A percentile compares a stretch with the other conserved stretches of the same genome.
Conservation (phyloP, 371 early-diverging fungal species). For the Chytridium lagenaria region DNA sequence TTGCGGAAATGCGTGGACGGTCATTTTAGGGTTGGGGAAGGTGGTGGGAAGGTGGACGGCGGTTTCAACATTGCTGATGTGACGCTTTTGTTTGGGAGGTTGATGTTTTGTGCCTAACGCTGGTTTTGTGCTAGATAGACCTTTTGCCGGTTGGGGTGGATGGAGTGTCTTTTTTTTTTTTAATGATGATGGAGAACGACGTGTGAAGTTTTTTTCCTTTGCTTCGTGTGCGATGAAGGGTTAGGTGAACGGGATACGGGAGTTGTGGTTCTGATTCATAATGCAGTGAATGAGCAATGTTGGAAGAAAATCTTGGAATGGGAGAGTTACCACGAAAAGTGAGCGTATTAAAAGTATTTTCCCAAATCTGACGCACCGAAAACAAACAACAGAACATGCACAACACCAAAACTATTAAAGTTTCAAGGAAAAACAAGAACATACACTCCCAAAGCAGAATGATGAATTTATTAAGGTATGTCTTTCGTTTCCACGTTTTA, state of each 20-base stretch:
- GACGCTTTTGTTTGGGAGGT: too few relatives aligned
- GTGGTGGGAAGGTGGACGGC: conserved; percentile 51
- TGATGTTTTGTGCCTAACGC: too few relatives aligned
- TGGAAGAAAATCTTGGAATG: conserved; percentile 92
- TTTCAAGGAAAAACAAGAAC: conserved; percentile 56
- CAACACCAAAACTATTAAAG: conserved; percentile 44
- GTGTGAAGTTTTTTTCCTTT: too few relatives aligned
- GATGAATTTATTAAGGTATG: conserved; percentile 43
- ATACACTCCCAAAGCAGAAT: conserved; percentile 52
- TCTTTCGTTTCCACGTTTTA: too few relatives aligned
- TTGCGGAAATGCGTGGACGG: conserved; percentile 9
- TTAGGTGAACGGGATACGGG: conserved; percentile 78
- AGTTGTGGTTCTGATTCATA: conserved; percentile 84
- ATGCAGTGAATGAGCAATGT: conserved; percentile 88
- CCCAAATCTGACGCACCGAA: too few relatives aligned
- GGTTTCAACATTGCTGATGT: conserved; percentile 44
- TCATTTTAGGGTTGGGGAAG: conserved; percentile 29
- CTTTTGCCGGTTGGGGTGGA: not conserved
- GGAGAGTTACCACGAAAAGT: conserved; percentile 68
- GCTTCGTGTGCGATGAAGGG: conserved; percentile 89
- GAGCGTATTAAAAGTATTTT: not conserved
- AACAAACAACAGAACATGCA: conserved; percentile 41
- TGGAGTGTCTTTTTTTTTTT: not conserved
- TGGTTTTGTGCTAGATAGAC: too few relatives aligned
- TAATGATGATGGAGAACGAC: too few relatives aligned